These are phyloP conservation scores for Exutisphaerella laricina DNA, from an alignment of 2,329 filamentous ascomycete genomes.

Conservation along the genomic window DNA sequence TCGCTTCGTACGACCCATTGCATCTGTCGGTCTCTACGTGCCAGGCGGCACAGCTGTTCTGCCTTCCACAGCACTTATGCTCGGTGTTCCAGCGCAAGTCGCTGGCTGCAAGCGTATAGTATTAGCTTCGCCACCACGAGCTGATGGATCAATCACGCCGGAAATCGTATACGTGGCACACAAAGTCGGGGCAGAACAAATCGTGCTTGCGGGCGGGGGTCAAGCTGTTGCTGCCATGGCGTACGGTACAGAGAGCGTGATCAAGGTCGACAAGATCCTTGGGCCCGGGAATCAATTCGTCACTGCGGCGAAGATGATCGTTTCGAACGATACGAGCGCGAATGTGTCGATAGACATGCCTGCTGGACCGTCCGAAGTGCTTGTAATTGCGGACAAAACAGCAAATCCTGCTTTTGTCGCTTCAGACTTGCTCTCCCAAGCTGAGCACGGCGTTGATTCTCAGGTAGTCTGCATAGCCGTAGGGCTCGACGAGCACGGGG, in stretches of 20 bases:
- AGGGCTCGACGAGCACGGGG: constrained; percentile 64
- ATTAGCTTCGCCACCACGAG: constrained; percentile 80
- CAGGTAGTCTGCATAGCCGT: constrained; percentile 90
- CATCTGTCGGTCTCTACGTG: constrained; percentile 92
- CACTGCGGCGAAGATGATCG: constrained; percentile 96
- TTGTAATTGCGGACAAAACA: constrained; percentile 86
- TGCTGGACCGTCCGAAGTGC: constrained; percentile 88
- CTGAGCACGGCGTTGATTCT: constrained; percentile 93
- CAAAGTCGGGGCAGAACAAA: constrained; percentile 92
- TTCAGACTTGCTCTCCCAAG: constrained; percentile 88
- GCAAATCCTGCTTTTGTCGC: constrained; percentile 93
- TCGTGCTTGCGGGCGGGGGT: constrained; percentile 90
- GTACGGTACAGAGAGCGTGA: constrained; percentile 90
- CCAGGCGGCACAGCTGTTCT: constrained; percentile 96
- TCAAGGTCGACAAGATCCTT: constrained; percentile 97
- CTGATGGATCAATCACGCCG: constrained; percentile 85
- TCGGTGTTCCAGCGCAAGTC: constrained; percentile 95
- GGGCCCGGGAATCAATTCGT: constrained; percentile 98
- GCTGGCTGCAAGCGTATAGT: constrained; percentile 95
- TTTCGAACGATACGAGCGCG: constrained; percentile 94
- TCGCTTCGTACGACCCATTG: constrained; percentile 85
- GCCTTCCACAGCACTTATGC: constrained; percentile 93
- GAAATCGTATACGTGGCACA: constrained; percentile 97
- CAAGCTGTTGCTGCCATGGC: constrained; percentile 96
- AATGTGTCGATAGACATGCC: constrained; percentile 98